These are phyloP conservation scores for Adansonia grandidieri DNA, from an alignment of 441 rosid species.

Conservation along the genomic window DNA sequence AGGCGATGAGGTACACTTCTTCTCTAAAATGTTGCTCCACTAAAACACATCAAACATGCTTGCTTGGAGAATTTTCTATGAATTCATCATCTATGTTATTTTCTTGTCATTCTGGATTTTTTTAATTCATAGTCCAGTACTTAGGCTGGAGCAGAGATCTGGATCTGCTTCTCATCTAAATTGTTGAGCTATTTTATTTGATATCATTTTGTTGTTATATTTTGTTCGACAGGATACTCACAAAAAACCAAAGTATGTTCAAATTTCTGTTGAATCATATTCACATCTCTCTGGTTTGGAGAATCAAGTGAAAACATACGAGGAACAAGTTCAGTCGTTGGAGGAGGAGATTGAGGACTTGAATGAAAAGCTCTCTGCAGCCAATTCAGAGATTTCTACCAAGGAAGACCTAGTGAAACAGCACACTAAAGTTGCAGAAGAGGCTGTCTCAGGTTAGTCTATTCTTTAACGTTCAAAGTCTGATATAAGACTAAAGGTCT, in stretches of 20 bases:
- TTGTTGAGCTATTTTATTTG: background rate
- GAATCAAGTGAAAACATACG: constrained; percentile 61
- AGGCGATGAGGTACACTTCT: constrained; percentile 57
- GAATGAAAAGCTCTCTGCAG: constrained; percentile 66
- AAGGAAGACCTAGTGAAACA: constrained; percentile 89
- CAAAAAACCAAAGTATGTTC: constrained; percentile 78
- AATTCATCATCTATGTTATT: background rate
- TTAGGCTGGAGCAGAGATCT: background rate
- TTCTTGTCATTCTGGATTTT: background rate
- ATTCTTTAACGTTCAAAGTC: background rate
- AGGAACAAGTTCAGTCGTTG: constrained; percentile 56
- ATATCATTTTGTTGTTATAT: background rate
- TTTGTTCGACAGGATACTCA: constrained; percentile 59
- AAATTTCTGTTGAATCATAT: constrained; percentile 89
- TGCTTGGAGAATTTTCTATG: background rate
- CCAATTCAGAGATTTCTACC: constrained; percentile 65
- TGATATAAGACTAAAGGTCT: background rate
- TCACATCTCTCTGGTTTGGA: constrained; percentile 71
- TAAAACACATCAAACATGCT: background rate
- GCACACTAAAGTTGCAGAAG: constrained; percentile 97
- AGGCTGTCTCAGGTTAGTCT: constrained; percentile 83
- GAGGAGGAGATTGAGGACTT: constrained; percentile 74
- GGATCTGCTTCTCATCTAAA: background rate
- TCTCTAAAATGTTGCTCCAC: too few relatives aligned
- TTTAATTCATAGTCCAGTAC: too few relatives aligned